A percentile compares a stretch with the other conserved stretches of the same genome.
These are phyloP conservation scores for Sphagnurus paluster DNA, from an alignment of 1,284 basidiomycete genomes.

Conservation along the genomic window DNA sequence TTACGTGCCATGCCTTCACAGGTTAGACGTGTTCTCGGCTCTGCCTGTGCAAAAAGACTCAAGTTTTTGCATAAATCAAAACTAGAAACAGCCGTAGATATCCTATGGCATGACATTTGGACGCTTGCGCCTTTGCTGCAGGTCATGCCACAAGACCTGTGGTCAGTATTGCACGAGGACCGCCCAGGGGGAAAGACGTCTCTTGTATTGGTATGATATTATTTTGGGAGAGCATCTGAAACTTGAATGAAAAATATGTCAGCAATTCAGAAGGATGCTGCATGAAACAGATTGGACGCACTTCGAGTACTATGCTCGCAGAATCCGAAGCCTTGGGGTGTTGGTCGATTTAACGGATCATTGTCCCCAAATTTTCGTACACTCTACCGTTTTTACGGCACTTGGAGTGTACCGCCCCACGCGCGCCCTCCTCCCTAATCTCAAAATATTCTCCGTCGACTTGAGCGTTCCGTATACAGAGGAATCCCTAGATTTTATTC, in stretches of 20 bases:
- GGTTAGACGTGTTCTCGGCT: neutral
- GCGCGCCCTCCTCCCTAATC: neutral
- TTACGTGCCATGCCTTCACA: neutral
- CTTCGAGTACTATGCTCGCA: constrained; percentile 8
- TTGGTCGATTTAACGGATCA: neutral
- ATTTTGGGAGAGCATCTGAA: neutral
- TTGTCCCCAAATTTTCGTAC: no score
- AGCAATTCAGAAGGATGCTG: neutral
- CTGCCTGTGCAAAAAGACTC: neutral
- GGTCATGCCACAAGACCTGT: constrained; percentile 5
- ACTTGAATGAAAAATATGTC: no score
- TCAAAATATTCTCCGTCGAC: neutral
- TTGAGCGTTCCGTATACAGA: neutral
- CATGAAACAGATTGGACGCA: no score
- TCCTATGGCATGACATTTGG: constrained; percentile 1
- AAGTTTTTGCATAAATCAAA: neutral
- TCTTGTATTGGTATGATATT: neutral
- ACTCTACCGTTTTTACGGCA: constrained; percentile 1
- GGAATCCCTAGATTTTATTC: neutral
- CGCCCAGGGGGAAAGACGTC: neutral
- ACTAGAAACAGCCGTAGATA: constrained; percentile 2
- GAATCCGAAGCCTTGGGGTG: neutral
- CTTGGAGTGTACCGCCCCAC: constrained; percentile 1
- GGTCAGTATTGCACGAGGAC: neutral
- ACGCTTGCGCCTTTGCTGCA: neutral